phyloP scores from a whole-genome alignment of 2,329 filamentous ascomycete genomes.

The Taxawa tesnikishii region DNA sequence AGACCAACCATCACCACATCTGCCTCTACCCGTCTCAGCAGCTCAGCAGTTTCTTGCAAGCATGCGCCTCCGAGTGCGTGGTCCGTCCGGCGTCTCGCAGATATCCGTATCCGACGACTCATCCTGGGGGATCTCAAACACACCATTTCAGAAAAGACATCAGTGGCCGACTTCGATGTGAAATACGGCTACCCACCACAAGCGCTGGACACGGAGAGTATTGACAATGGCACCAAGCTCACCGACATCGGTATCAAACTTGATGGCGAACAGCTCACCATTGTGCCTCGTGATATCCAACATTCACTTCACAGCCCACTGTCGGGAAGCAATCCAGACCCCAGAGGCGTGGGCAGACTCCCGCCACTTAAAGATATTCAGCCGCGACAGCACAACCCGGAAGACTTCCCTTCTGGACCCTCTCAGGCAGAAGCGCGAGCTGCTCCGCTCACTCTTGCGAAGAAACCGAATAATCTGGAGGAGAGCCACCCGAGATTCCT shows the following conservation, averaged over 20 bases:
- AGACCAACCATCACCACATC: too few species aligned
- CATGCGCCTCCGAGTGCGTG: slow-evolving; percentile 67
- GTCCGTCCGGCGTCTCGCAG: slow-evolving; percentile 59
- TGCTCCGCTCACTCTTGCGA: slow-evolving; percentile 26
- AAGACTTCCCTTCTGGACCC: slow-evolving; percentile 13
- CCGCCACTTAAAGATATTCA: slow-evolving; percentile 12
- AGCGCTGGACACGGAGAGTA: slow-evolving; percentile 47
- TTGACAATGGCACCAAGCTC: slow-evolving; percentile 37
- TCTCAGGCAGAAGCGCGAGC: slow-evolving; percentile 12
- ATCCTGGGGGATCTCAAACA: slow-evolving; percentile 50
- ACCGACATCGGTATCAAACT: slow-evolving; percentile 48
- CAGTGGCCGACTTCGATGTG: slow-evolving; percentile 55
- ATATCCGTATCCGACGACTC: slow-evolving; percentile 58
- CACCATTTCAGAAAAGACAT: slow-evolving; percentile 51
- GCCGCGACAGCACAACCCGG: slow-evolving; percentile 14
- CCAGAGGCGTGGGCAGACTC: slow-evolving; percentile 12
- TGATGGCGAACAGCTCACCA: slow-evolving; percentile 57
- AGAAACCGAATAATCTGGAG: slow-evolving; percentile 32
- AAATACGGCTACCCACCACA: slow-evolving; percentile 80
- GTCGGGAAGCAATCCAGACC: slow-evolving; percentile 11
- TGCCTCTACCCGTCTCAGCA: too few species aligned
- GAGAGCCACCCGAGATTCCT: slow-evolving; percentile 50
- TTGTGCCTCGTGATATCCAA: slow-evolving; percentile 35
- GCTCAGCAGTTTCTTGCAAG: too few species aligned
- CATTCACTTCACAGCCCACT: slow-evolving; percentile 20